Evolutionary conservation across 352 stramenopile species (phyloP).

Genomic region (Saprolegnia parasitica): DNA sequence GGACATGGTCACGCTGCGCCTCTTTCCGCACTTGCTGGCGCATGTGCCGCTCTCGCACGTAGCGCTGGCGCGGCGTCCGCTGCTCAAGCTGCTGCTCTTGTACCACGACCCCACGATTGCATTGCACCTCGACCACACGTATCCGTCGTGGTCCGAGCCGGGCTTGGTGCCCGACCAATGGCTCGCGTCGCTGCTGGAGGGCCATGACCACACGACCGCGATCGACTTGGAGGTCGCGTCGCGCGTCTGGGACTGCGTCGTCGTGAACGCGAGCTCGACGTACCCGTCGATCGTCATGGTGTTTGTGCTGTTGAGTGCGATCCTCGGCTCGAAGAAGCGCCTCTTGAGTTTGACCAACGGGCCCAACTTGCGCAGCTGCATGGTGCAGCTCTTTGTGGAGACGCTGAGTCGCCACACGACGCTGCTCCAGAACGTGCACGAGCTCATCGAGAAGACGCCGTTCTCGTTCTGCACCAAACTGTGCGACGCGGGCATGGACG

Average conservation of each 20-base stretch:
- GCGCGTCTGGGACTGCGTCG: constrained; percentile 66
- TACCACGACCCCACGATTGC: constrained; percentile 64
- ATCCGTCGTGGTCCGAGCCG: constrained; percentile 53
- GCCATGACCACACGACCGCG: constrained; percentile 35
- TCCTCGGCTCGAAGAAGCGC: constrained; percentile 47
- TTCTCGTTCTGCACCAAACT: constrained; percentile 55
- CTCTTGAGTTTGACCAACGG: constrained; percentile 61
- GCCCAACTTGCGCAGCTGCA: constrained; percentile 65
- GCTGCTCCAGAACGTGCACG: constrained; percentile 42
- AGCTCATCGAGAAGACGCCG: constrained; percentile 59
- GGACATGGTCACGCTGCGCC: constrained; percentile 29
- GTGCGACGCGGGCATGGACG: constrained; percentile 38
- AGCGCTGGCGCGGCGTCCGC: constrained; percentile 37
- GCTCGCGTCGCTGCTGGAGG: constrained; percentile 75
- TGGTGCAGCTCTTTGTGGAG: constrained; percentile 53
- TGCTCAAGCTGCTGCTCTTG: constrained; percentile 69
- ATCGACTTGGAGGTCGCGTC: constrained; percentile 52
- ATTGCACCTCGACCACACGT: constrained; percentile 74
- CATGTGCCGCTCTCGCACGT: constrained; percentile 36
- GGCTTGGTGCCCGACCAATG: constrained; percentile 55
- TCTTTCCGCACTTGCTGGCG: constrained; percentile 49
- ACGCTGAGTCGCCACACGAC: constrained; percentile 38
- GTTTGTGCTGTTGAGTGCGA: constrained; percentile 47
- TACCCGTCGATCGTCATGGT: constrained; percentile 43
- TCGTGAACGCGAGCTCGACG: constrained; percentile 36